Evolutionary conservation across 305 asterid genomes (phyloP), one percentile per base, ranked within the genome.

Genomic region (Fraxinus greggii): DNA sequence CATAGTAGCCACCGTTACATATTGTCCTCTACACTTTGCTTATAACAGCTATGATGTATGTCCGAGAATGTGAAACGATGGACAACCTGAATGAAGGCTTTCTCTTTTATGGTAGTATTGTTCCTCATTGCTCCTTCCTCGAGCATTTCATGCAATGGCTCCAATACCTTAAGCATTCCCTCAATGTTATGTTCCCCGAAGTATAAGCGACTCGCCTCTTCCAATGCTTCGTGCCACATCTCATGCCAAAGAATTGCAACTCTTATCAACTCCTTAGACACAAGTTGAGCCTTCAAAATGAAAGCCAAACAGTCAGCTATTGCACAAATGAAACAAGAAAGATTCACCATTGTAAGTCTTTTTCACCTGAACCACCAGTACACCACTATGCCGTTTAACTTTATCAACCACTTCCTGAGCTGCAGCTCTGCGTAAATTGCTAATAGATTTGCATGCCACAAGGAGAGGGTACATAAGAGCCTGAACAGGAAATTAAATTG

Each of bases 391-490:
- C 85, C 94, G 97, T 86, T 98, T 90, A 89, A 97, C 99, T 89
- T 92, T 92, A 85, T 97, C 97, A 81, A 97, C 99, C 86, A 97
- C 99, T 89, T 97, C 99, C 84, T 95, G 97, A 80, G 99, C 98
- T 69, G 99, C 98, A 87, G 94, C 97, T 88, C 89, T 93, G 80
- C 99, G 91, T 80, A 92, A 89, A 86, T 88, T 95, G 91, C 98
- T 97, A 89, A 97, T 93, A 23, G 99, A 93, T 88, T 97, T 97
- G 79, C 99, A 97, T 6, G 99, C 99, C 89, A 97, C 99, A 75
- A 97, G 99, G 78, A 97, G 98, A 72, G 99, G 99, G 84, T 97
- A 97, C 99, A 97, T 97, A 86, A 97, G 99, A 88, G 99, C 99
- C 99, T 97, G 98, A 83, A 87, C 17, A 45, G 15, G 35, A 76